phyloP scores from a whole-genome alignment of 331 rosid genomes.

The Rosa hybrid region DNA sequence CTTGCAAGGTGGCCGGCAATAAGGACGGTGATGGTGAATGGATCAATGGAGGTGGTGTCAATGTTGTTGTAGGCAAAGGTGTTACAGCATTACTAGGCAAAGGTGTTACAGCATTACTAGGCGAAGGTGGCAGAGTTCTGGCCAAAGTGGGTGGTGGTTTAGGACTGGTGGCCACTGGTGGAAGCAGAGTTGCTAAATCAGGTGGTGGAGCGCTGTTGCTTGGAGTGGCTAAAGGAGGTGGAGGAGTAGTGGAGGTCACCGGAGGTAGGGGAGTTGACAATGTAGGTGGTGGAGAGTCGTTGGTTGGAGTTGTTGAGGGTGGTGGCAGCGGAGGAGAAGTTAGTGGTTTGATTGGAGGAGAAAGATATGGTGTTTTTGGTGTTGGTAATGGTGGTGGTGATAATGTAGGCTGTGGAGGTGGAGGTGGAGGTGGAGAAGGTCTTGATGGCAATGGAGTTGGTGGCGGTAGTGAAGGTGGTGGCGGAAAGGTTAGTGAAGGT shows the following conservation, averaged over 20 bases:
- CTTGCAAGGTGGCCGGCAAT: slow-evolving; percentile 36
- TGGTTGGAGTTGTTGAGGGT: not conserved
- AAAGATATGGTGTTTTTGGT: not conserved
- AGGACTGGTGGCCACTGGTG: not conserved
- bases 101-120: not conserved
- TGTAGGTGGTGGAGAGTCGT: not conserved
- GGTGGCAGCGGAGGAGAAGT: slow-evolving; percentile 1
- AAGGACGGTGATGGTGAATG: slow-evolving; percentile 16
- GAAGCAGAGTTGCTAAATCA: not conserved
- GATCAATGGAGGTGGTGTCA: not conserved
- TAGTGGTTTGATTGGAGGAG: not conserved
- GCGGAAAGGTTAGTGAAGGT: not conserved
- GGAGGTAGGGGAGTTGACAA: not conserved
- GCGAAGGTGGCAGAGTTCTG: not conserved
- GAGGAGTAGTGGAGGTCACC: not conserved
- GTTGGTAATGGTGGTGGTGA: slow-evolving; percentile 5
- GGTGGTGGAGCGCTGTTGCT: not conserved
- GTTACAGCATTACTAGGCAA: slow-evolving; percentile 3
- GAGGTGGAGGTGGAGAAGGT: not conserved
- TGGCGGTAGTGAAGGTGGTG: not conserved
- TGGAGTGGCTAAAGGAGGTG: slow-evolving; percentile 13
- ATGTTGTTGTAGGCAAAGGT: slow-evolving; percentile 11
- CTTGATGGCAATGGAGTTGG: not conserved
- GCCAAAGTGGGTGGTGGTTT: not conserved
- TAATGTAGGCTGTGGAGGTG: not conserved